Evolutionary conservation across 768 basidiomycete species (phyloP).

Genomic region (Hortiboletus campestris): DNA sequence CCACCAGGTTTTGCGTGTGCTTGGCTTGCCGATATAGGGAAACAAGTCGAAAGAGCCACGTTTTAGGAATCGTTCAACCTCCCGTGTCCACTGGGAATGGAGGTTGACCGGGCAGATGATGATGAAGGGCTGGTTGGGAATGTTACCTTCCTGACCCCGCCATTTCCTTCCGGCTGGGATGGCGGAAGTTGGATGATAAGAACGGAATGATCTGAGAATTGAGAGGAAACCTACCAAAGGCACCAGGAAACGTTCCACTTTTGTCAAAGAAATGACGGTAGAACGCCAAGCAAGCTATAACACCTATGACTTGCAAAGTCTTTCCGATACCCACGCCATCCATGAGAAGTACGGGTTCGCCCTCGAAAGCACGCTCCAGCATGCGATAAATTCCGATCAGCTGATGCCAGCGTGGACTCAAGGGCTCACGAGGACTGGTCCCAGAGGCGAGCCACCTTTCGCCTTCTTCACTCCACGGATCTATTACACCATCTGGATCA

Average conservation of each 20-base stretch:
- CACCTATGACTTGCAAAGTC: conserved; percentile 19
- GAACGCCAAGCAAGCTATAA: conserved; percentile 11
- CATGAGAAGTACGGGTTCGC: conserved; percentile 17
- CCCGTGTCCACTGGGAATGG: background rate
- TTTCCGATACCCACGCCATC: conserved; percentile 27
- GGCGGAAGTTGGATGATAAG: too few species aligned
- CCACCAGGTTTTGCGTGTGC: background rate
- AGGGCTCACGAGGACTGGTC: background rate
- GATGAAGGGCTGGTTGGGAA: background rate
- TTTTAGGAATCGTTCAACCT: background rate
- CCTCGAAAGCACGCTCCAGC: background rate
- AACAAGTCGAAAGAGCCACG: background rate
- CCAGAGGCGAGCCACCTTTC: conserved; percentile 1
- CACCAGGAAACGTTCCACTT: background rate
- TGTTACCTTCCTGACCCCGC: background rate
- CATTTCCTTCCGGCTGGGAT: background rate
- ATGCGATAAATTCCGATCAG: conserved; percentile 21
- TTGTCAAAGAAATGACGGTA: background rate
- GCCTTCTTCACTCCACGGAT: conserved; percentile 10
- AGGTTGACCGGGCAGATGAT: background rate
- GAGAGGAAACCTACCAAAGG: background rate
- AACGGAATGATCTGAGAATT: too few species aligned
- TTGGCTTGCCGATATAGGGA: background rate
- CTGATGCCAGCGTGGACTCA: conserved; percentile 21
- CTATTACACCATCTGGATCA: background rate